These are phyloP conservation scores for Fusarium pseudonygamai DNA, from an alignment of 2,329 filamentous ascomycete species.

Conservation along the genomic window DNA sequence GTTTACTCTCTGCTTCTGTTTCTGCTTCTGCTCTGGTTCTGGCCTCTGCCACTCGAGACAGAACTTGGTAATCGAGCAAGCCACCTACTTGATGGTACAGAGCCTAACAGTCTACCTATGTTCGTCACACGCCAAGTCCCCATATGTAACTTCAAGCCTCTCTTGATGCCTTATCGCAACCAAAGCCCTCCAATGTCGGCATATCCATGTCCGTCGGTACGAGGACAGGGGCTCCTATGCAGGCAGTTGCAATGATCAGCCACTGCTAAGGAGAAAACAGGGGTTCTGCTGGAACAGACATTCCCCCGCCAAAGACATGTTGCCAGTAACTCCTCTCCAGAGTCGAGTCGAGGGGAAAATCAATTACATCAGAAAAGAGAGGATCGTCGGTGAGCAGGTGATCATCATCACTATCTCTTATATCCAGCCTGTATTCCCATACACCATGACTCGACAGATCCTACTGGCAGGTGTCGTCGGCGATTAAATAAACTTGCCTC, in stretches of 20 bases:
- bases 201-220: background rate
- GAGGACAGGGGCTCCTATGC: background rate
- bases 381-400: background rate
- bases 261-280: constrained; percentile 2
- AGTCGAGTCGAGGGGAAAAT: background rate
- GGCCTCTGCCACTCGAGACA: background rate
- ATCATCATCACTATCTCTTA: background rate
- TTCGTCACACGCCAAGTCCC: background rate
- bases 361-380: background rate
- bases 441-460: constrained; percentile 1
- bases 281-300: constrained; percentile 1
- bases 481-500: constrained; percentile 15
- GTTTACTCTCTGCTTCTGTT: background rate
- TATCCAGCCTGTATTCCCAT: constrained; percentile 3
- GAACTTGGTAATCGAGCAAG: background rate
- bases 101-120: too few species aligned
- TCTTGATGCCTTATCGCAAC: background rate
- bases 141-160: background rate
- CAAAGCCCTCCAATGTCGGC: background rate
- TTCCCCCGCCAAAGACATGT: constrained; percentile 9
- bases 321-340: background rate
- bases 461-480: constrained; percentile 23
- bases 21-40: background rate
- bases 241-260: background rate
- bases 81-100: background rate